Conservation (phyloP, 2,329 filamentous ascomycete genomes). For the Phialocephala subalpina region DNA sequence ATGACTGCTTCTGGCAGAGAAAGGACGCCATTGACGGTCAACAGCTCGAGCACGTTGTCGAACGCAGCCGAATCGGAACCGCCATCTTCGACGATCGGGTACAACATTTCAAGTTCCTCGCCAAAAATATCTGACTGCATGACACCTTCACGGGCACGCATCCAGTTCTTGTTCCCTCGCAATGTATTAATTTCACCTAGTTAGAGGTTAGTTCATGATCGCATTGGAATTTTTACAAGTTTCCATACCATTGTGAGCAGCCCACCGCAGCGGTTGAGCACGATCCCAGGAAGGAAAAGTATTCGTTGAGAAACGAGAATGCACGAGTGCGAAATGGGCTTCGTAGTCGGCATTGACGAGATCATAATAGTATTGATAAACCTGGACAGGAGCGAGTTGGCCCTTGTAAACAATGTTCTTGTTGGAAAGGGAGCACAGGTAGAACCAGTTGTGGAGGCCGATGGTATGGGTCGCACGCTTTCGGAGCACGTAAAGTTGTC, state of each 20-base stretch:
- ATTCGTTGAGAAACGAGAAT: constrained; percentile 98
- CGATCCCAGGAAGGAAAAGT: constrained; percentile 99
- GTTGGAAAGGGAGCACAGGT: constrained; percentile 93
- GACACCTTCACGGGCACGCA: constrained; percentile 94
- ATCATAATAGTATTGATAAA: constrained; percentile 98
- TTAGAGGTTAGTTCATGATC: constrained; percentile 37
- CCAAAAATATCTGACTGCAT: constrained; percentile 93
- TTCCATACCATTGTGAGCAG: constrained; percentile 85
- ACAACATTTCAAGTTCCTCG: constrained; percentile 88
- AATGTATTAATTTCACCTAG: constrained; percentile 91
- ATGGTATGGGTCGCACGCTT: constrained; percentile 96
- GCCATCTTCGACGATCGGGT: constrained; percentile 95
- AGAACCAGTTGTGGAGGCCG: constrained; percentile 98
- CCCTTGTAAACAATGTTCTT: constrained; percentile 99
- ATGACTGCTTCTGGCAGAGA: constrained; percentile 96
- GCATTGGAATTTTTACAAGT: constrained; percentile 39
- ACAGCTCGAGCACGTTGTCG: constrained; percentile 92
- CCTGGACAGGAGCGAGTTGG: constrained; percentile 91
- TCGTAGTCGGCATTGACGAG: constrained; percentile 97
- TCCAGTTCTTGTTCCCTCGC: constrained; percentile 99
- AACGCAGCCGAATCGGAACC: constrained; percentile 97
- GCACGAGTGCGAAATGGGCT: constrained; percentile 94
- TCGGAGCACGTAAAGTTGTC: constrained; percentile 90
- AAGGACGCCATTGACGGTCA: constrained; percentile 94
- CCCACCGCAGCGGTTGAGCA: constrained; percentile 95